A percentile compares a stretch with the other conserved stretches of the same genome.
phyloP scores from a whole-genome alignment of 2,329 filamentous ascomycete species.

The Aspergillus piperis region DNA sequence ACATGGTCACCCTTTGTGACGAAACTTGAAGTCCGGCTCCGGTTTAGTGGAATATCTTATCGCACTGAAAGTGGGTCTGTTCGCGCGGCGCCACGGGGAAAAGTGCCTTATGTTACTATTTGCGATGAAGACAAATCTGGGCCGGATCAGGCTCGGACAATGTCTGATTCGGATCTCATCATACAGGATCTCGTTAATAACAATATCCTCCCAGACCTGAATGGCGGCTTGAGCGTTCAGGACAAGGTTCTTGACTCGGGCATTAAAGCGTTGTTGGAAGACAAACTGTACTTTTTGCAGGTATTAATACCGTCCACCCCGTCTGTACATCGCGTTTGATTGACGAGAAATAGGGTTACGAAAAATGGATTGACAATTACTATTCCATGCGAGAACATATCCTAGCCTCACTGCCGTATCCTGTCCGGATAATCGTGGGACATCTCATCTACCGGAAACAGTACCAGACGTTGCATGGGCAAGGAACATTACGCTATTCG shows the following conservation, averaged over 20 bases:
- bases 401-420: conserved; percentile 54
- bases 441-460: conserved; percentile 50
- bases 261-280: conserved; percentile 59
- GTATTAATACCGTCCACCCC: conserved; percentile 31
- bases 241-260: conserved; percentile 54
- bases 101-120: conserved; percentile 60
- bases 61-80: conserved; percentile 48
- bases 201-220: conserved; percentile 52
- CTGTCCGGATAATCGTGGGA: conserved; percentile 55
- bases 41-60: conserved; percentile 55
- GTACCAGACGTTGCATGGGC: conserved; percentile 53
- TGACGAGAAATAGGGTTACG: conserved; percentile 40
- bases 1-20: conserved; percentile 64
- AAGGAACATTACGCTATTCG: conserved; percentile 57
- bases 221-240: conserved; percentile 42
- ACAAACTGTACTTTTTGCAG: conserved; percentile 61
- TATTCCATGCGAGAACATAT: conserved; percentile 58
- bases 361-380: conserved; percentile 63
- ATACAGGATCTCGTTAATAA: conserved; percentile 46
- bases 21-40: conserved; percentile 64
- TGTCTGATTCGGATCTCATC: conserved; percentile 61
- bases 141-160: not conserved
- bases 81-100: conserved; percentile 54
- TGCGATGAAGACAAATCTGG: not conserved
- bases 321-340: not conserved